Evolutionary conservation across 371 early-diverging fungal genomes (phyloP).

Genomic region (Mucor mucedo): DNA sequence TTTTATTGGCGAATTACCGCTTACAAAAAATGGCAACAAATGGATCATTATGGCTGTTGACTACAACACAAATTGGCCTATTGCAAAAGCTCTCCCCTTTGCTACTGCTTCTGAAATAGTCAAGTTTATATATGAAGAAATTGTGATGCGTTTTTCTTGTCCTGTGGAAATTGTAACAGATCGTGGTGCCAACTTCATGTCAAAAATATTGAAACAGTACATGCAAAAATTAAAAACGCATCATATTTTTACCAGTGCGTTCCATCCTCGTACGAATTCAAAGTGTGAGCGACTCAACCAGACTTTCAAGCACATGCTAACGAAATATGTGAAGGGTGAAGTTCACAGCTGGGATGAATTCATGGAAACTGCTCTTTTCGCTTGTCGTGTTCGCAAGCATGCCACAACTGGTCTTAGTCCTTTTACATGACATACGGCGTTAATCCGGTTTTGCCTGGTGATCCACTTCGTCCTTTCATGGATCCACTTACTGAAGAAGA

Average conservation of each 20-base stretch:
- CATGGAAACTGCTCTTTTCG: constrained; percentile 15
- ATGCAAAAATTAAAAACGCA: too few relatives aligned
- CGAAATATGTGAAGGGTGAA: constrained; percentile 7
- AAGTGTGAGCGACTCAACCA: constrained; percentile 32
- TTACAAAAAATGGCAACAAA: constrained; percentile 21
- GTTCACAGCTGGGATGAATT: constrained; percentile 11
- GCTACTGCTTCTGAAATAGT: constrained; percentile 30
- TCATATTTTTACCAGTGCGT: too few relatives aligned
- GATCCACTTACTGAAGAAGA: neutral
- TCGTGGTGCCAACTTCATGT: constrained; percentile 19
- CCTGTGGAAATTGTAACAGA: constrained; percentile 42
- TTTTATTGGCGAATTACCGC: constrained; percentile 31
- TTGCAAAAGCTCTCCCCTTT: too few relatives aligned
- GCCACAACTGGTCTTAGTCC: constrained; percentile 7
- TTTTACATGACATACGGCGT: constrained; percentile 22
- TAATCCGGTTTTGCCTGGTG: constrained; percentile 22
- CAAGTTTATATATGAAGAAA: too few relatives aligned
- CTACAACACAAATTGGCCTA: constrained; percentile 37
- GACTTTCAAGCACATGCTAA: constrained; percentile 6
- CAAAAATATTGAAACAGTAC: too few relatives aligned
- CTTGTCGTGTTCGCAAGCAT: constrained; percentile 16
- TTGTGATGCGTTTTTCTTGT: constrained; percentile 28
- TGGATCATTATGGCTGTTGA: constrained; percentile 46
- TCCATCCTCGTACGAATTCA: constrained; percentile 17
- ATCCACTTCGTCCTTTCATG: constrained; percentile 7